Base-by-base conservation (phyloP, 176 grass and related monocot species). In the Themeda triandra region DNA sequence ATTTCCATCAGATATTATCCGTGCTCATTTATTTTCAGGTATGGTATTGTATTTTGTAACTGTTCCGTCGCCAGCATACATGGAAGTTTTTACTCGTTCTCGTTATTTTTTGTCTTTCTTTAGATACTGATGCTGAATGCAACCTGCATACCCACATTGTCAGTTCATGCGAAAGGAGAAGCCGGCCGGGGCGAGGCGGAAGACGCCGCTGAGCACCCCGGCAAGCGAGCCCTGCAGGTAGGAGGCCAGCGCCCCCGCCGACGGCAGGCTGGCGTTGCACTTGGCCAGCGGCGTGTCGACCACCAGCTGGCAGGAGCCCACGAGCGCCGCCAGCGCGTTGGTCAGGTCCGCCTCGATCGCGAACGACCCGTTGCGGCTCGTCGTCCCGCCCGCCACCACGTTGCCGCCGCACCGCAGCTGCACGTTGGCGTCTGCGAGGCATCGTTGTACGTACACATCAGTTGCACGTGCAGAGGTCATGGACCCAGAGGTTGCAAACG, bases 241-340 rank as follows among this genome's bases (percentile, higher is more conserved):
- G 45, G 89, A 91, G 2, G 80, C 85, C 10, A 91, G 80, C 24
- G 27, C 54, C 76, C 89, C 89, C 12, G 51, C 41, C n/a, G 67
- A 68, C 73, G 89, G 85, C 69, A 91, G 85, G 27, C 24, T 49
- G 4, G 42, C 85, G 75, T 91, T 77, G 89, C 80, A 91, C 60
- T 70, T 91, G 79, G 79, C 75, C 66, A 88, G 71, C 81, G 75
- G 81, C 51, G 75, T 91, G 33, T 83, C 82, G 35, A 91, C 85
- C 48, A 91, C 68, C 28, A 84, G 71, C 48, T 82, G 18, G 54
- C 75, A 87, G 7, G 65, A 67, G 48, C 80, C 75, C 5, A 68
- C 13, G 7, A 91, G 44, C 64, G 39, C 65, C 72, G 65, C 70
- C 41, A 86, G 40, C 51, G 62, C 31, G 69, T 11, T 28, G 4